Percentiles rank a stretch among this genome's conserved stretches.
phyloP scores from a whole-genome alignment of 768 basidiomycete species.

The Rhodotorula toruloides region DNA sequence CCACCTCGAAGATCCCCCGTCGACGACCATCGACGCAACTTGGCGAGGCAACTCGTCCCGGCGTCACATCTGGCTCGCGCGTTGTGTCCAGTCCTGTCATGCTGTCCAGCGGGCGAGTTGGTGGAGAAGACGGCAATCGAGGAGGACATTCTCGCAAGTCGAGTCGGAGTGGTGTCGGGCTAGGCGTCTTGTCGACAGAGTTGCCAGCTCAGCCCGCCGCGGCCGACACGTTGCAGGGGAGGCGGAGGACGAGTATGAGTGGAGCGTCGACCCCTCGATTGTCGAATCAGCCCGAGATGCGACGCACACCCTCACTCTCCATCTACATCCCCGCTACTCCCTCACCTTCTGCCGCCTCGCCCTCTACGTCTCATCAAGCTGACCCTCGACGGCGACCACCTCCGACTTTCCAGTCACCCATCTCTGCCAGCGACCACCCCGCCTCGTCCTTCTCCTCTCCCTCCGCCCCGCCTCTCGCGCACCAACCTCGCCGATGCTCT shows the following conservation, averaged over 20 bases:
- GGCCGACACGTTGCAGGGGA: background rate
- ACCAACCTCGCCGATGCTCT: background rate
- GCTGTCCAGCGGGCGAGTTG: too few relatives aligned
- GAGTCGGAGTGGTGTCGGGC: too few relatives aligned
- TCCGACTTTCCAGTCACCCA: too few relatives aligned
- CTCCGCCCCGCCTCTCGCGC: background rate
- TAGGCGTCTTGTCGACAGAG: too few relatives aligned
- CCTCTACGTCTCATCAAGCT: too few relatives aligned
- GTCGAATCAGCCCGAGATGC: background rate
- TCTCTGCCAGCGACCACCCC: too few relatives aligned
- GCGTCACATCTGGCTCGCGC: background rate
- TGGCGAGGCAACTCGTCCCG: background rate
- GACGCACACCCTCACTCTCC: background rate
- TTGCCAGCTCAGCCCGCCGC: too few relatives aligned
- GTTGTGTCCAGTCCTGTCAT: too few relatives aligned
- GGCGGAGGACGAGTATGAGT: too few relatives aligned
- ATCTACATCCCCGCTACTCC: background rate
- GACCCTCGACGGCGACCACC: too few relatives aligned
- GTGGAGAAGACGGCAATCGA: too few relatives aligned
- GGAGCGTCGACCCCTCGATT: background rate
- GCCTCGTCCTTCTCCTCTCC: background rate
- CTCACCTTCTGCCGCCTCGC: background rate
- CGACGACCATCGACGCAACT: constrained; percentile 8
- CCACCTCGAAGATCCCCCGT: constrained; percentile 18
- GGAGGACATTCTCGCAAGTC: too few relatives aligned